Evolutionary conservation across 495 filamentous ascomycete genomes (phyloP).

Genomic region (Platismatia glauca): DNA sequence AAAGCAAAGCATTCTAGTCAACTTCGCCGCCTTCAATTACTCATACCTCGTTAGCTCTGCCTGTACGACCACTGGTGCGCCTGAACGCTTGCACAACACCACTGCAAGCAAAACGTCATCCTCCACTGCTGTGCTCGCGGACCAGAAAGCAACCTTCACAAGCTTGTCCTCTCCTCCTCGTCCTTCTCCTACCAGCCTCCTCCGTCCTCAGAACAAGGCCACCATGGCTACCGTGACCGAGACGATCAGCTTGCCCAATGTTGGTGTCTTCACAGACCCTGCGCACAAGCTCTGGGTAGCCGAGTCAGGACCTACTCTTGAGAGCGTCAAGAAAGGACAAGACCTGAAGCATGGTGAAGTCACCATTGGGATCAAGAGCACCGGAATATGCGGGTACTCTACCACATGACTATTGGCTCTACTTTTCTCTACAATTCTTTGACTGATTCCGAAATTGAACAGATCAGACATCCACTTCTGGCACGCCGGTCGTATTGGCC

Average conservation of each 20-base stretch:
- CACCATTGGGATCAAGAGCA: slow-evolving; percentile 41
- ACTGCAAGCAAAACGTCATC: slow-evolving; percentile 2
- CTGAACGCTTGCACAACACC: slow-evolving; percentile 1
- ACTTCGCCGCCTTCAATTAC: neutral
- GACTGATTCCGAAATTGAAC: slow-evolving; percentile 26
- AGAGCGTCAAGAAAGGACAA: slow-evolving; percentile 62
- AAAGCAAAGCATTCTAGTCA: neutral
- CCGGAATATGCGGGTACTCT: slow-evolving; percentile 46
- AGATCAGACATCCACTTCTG: slow-evolving; percentile 61
- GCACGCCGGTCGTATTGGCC: slow-evolving; percentile 38
- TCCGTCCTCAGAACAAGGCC: slow-evolving; percentile 13
- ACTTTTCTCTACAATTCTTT: neutral
- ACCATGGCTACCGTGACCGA: slow-evolving; percentile 18
- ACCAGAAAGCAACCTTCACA: slow-evolving; percentile 19
- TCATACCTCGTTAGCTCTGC: slow-evolving; percentile 4
- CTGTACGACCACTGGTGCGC: slow-evolving; percentile 9
- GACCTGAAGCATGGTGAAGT: slow-evolving; percentile 61
- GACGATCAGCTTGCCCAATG: slow-evolving; percentile 59
- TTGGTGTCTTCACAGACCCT: slow-evolving; percentile 92
- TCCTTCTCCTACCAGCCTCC: slow-evolving; percentile 3
- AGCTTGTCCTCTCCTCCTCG: slow-evolving; percentile 12
- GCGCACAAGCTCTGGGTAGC: slow-evolving; percentile 85
- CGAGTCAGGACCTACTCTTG: slow-evolving; percentile 62
- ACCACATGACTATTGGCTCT: neutral
- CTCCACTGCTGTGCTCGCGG: neutral